phyloP scores from a whole-genome alignment of 164 flowering plant genomes.

The Vitis labrusca region DNA sequence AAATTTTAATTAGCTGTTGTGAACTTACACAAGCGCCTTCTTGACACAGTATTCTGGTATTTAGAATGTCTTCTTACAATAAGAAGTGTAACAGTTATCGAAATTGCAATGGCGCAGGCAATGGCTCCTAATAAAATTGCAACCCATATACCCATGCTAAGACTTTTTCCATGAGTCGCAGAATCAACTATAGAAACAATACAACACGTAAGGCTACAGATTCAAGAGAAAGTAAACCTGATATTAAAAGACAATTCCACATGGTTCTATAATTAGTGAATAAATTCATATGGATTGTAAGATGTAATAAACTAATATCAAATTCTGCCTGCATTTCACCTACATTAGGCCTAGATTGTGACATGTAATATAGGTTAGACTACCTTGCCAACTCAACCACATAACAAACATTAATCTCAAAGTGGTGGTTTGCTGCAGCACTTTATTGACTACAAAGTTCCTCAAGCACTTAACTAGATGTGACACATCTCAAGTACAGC shows the following conservation, averaged over 20 bases:
- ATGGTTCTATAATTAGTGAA: no score
- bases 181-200: conserved; percentile 26
- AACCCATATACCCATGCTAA: conserved; percentile 44
- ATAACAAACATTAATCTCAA: no score
- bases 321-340: not conserved
- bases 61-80: conserved; percentile 32
- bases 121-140: conserved; percentile 42
- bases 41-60: conserved; percentile 24
- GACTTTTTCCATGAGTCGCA: conserved; percentile 15
- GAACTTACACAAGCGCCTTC: conserved; percentile 43
- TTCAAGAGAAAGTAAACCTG: not conserved
- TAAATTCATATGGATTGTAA: no score
- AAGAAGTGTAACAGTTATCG: conserved; percentile 34
- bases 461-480: not conserved
- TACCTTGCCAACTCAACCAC: not conserved
- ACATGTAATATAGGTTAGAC: not conserved
- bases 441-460: no score
- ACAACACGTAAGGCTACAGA: not conserved
- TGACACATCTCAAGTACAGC: not conserved
- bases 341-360: not conserved
- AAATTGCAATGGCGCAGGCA: conserved; percentile 27
- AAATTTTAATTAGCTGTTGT: not conserved
- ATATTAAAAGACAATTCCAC: no score
- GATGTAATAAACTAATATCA: not conserved
- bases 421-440: no score